Evolutionary conservation across 495 filamentous ascomycete species (phyloP).

Genomic region (Symbiotaphrina buchneri): DNA sequence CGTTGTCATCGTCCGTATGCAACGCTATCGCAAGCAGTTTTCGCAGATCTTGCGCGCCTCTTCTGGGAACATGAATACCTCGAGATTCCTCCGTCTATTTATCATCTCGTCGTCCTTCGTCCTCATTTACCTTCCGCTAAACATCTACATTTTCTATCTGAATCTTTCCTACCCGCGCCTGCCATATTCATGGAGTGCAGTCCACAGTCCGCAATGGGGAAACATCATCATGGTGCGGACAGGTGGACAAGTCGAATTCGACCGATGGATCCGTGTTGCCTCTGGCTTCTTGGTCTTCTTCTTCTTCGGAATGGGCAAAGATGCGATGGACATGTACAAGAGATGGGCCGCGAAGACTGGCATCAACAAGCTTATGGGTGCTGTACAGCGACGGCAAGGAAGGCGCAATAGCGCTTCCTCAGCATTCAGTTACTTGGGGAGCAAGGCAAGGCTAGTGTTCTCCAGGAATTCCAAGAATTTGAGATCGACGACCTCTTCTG

Average conservation of each 20-base stretch:
- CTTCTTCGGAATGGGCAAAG: conserved; percentile 64
- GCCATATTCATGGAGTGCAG: conserved; percentile 26
- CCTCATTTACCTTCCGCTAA: conserved; percentile 37
- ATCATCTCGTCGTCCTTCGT: conserved; percentile 46
- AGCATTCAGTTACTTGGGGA: no score
- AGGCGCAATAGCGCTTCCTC: no score
- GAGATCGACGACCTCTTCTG: no score
- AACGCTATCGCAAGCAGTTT: conserved; percentile 40
- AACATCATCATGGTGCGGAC: conserved; percentile 38
- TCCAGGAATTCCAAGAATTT: no score
- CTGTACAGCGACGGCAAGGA: no score
- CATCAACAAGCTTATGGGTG: no score
- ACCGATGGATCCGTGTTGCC: conserved; percentile 44
- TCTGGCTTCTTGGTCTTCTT: conserved; percentile 39
- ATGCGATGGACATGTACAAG: conserved; percentile 55
- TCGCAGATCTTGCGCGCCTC: conserved; percentile 28
- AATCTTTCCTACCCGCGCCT: conserved; percentile 23
- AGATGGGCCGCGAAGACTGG: conserved; percentile 24
- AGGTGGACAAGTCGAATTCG: conserved; percentile 26
- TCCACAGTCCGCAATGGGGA: conserved; percentile 34
- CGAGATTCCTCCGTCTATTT: conserved; percentile 61
- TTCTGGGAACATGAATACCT: conserved; percentile 33
- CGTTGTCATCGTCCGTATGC: conserved; percentile 42
- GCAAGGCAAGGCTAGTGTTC: no score
- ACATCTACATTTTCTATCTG: conserved; percentile 31